Conservation (phyloP, 306 rosid genomes). For the Lathyrus sativus region DNA sequence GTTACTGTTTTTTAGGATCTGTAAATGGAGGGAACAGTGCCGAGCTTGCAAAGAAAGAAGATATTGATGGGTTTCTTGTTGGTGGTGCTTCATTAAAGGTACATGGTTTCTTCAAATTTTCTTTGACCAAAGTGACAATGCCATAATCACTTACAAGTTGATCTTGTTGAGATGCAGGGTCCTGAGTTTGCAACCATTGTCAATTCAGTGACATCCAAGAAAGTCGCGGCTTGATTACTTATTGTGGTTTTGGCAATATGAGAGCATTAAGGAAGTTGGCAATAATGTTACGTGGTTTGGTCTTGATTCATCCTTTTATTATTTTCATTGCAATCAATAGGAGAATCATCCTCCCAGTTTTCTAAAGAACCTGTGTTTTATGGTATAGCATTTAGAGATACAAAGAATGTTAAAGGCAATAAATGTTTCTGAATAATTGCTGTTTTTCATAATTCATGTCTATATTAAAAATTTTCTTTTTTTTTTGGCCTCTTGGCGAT, state of each 20-base stretch:
- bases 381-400: slow-evolving; percentile 34
- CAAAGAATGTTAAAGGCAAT: slow-evolving; percentile 39
- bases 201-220: slow-evolving; percentile 90
- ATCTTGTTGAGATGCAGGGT: slow-evolving; percentile 58
- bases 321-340: slow-evolving; percentile 33
- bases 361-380: slow-evolving; percentile 43
- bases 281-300: slow-evolving; percentile 30
- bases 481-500: background rate
- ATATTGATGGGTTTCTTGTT: slow-evolving; percentile 95
- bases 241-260: slow-evolving; percentile 38
- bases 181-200: slow-evolving; percentile 88
- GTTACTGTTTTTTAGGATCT: slow-evolving; percentile 63
- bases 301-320: slow-evolving; percentile 35
- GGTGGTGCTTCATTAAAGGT: slow-evolving; percentile 99
- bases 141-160: slow-evolving; percentile 17
- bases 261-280: slow-evolving; percentile 39
- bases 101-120: slow-evolving; percentile 45
- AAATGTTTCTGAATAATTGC: slow-evolving; percentile 33
- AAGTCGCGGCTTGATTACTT: slow-evolving; percentile 75
- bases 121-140: background rate
- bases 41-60: slow-evolving; percentile 94
- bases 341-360: slow-evolving; percentile 41
- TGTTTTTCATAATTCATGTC: slow-evolving; percentile 21
- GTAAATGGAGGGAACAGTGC: slow-evolving; percentile 87
- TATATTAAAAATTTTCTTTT: slow-evolving; percentile 8